Evolutionary conservation across 2,329 filamentous ascomycete species (phyloP), one percentile per base, ranked within the genome.

Genomic region (Tolypocladium ophioglossoides): DNA sequence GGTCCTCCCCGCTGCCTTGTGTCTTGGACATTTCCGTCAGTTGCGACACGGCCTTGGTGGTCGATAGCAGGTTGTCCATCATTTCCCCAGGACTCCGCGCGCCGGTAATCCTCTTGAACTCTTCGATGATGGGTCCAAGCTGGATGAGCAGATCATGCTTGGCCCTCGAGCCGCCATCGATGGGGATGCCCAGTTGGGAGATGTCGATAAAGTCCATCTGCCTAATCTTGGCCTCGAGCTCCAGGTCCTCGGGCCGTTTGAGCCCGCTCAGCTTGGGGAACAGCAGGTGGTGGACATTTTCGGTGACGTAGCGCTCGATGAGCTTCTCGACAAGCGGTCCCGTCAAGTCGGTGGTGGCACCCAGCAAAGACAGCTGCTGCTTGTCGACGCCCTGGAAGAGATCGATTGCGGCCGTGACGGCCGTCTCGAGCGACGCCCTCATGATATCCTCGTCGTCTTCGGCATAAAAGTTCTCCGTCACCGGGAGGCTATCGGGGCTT

Each of bases 361-460:
- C 94, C 5, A 99, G 78, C 38, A 95, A 78, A 3, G 92, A 96
- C 32, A 99, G 75, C 64, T 97, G 94, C 63, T 95, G 89, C 68
- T 96, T 96, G 67, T 99, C 94, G 7, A 99, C 92, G 56, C 85
- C 85, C 64, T 97, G 92, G 61, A 99, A 99, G 1, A 97, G 78
- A 64, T 99, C 94, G 60, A 99, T 97, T 0, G 91, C 94, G 11
- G 88, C 83, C 11, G 90, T 96, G 12, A 99, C 89, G 1, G 92
- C 91, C 1, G 89, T 95, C 70, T 99, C 94, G 16, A 97, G 74
- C 18, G 91, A 90, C 24, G 85, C 85, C 54, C 92, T 80, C 85
- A 99, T 92, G 34, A 90, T 78, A 61, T 95, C 87, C 68, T 97
- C 94, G 61, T 96, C 91, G 56, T 96, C 91, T 62, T 94, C 89